Conservation (phyloP, 371 early-diverging fungal species). For the Lichtheimia hyalospora region DNA sequence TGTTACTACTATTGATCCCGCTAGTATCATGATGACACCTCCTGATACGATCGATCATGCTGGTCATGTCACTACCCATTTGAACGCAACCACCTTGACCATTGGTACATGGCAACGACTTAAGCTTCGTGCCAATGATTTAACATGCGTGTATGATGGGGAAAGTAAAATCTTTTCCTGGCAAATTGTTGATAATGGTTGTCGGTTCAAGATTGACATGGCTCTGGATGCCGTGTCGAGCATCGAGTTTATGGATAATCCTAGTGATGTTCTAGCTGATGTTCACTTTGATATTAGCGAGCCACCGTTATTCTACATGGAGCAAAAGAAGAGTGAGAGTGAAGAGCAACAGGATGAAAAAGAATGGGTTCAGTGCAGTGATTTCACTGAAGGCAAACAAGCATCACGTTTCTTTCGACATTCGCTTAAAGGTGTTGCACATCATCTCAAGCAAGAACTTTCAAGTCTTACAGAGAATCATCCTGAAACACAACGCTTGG, state of each 20-base stretch:
- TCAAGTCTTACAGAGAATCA: constrained; percentile 31
- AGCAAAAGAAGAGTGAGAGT: constrained; percentile 20
- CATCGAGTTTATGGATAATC: constrained; percentile 57
- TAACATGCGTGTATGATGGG: constrained; percentile 63
- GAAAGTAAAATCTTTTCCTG: constrained; percentile 63
- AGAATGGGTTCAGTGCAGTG: constrained; percentile 68
- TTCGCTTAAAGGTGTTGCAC: constrained; percentile 59
- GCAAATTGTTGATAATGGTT: constrained; percentile 67
- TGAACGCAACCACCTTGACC: constrained; percentile 63
- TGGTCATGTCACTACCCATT: constrained; percentile 2
- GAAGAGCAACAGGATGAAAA: constrained; percentile 10
- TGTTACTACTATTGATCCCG: constrained; percentile 24
- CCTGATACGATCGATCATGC: background rate
- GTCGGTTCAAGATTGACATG: constrained; percentile 73
- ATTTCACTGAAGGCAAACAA: constrained; percentile 77
- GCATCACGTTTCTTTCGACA: constrained; percentile 67
- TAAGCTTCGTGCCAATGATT: constrained; percentile 55
- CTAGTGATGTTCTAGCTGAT: constrained; percentile 47
- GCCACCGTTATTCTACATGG: constrained; percentile 68
- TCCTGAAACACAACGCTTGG: constrained; percentile 33
- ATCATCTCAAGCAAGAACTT: constrained; percentile 52
- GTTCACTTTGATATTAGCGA: constrained; percentile 64
- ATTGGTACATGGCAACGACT: constrained; percentile 83
- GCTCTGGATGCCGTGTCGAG: constrained; percentile 59
- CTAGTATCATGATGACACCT: constrained; percentile 21